Evolutionary conservation across 2,329 filamentous ascomycete species (phyloP).

Genomic region (Arthroderma sp.): DNA sequence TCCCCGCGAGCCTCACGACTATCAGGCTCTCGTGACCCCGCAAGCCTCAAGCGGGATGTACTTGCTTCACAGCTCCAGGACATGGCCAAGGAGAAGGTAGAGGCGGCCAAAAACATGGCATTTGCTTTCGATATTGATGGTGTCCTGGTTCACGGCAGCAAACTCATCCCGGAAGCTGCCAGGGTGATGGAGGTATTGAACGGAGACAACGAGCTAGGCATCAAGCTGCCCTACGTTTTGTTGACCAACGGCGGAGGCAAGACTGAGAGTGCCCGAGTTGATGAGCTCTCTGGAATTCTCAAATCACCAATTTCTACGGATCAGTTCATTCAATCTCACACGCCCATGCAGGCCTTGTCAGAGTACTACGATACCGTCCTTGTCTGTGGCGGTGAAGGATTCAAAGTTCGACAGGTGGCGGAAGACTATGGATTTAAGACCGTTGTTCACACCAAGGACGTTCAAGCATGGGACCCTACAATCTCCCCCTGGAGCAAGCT

Average conservation of each 20-base stretch:
- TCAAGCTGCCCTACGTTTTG: constrained; percentile 66
- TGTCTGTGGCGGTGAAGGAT: constrained; percentile 63
- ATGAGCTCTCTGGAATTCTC: constrained; percentile 57
- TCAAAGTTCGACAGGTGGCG: constrained; percentile 60
- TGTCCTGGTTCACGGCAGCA: constrained; percentile 61
- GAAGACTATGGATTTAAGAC: constrained; percentile 64
- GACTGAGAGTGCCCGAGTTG: constrained; percentile 51
- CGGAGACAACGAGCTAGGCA: constrained; percentile 63
- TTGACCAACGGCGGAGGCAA: constrained; percentile 65
- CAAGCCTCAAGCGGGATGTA: constrained; percentile 53
- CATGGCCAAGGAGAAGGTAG: constrained; percentile 53
- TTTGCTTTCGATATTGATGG: constrained; percentile 62
- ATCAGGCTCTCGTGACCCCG: constrained; percentile 46
- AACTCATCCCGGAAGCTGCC: constrained; percentile 55
- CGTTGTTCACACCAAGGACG: constrained; percentile 61
- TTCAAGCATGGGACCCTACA: constrained; percentile 55
- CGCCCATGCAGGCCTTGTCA: constrained; percentile 61
- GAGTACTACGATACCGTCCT: constrained; percentile 69
- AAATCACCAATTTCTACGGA: constrained; percentile 53
- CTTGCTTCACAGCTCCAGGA: constrained; percentile 60
- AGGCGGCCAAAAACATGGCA: constrained; percentile 63
- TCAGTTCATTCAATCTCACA: constrained; percentile 68
- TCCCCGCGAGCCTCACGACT: constrained; percentile 58
- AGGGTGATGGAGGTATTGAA: constrained; percentile 59
- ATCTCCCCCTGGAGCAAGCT: constrained; percentile 59